These are phyloP conservation scores for Chaetomiaceae sp. DNA, from an alignment of 2,329 filamentous ascomycete species.

Conservation along the genomic window DNA sequence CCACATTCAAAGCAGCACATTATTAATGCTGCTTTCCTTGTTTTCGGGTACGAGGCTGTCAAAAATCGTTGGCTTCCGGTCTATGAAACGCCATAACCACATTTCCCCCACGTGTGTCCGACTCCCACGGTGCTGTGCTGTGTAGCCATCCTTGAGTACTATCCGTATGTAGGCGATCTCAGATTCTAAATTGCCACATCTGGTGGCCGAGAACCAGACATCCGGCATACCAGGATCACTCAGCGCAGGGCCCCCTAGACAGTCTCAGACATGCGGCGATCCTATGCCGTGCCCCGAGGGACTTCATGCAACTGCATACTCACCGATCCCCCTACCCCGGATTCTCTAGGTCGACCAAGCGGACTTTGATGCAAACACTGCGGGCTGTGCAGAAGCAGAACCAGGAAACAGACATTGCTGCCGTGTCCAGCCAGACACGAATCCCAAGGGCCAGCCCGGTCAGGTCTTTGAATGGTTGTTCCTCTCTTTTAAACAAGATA, in stretches of 20 bases:
- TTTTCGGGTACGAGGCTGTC: background rate
- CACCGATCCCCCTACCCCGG: background rate
- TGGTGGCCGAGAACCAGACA: background rate
- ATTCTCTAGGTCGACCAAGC: background rate
- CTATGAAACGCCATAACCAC: background rate
- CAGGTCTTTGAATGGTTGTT: too few species aligned
- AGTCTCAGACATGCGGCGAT: constrained; percentile 13
- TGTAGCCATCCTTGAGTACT: too few species aligned
- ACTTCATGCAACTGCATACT: constrained; percentile 9
- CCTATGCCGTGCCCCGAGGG: constrained; percentile 6
- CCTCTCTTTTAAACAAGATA: too few species aligned
- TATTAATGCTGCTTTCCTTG: background rate
- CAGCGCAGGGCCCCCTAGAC: too few species aligned
- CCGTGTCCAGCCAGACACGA: background rate
- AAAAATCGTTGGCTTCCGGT: background rate
- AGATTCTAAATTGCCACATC: background rate
- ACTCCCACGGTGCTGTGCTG: background rate
- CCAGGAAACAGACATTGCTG: background rate
- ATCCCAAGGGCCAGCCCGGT: too few species aligned
- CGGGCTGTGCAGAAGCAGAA: background rate
- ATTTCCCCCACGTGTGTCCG: background rate
- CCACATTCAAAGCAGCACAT: background rate
- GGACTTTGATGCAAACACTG: background rate
- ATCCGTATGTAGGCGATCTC: too few species aligned
- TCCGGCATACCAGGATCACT: background rate